Base-by-base conservation (phyloP, 345 rosid genomes). In the Eucalyptus caleyi region DNA sequence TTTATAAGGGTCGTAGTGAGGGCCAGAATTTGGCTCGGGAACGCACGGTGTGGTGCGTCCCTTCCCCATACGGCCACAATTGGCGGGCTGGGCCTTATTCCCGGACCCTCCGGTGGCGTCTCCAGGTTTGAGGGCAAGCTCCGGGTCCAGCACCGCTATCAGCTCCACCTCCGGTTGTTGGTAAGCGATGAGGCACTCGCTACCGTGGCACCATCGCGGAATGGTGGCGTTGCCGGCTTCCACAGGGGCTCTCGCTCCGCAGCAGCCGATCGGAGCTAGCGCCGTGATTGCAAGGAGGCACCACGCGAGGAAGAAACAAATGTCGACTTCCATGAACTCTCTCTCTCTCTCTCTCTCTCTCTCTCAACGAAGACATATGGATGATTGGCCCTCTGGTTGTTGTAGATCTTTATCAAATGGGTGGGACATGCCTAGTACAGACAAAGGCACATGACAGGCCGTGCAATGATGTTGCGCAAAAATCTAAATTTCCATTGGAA, bases 61-160 rank as follows among this genome's bases (percentile, higher is more conserved):
- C 26, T 5, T 6, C 82, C 82, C 82, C 2, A 0, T 3, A 21
- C 82, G 82, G 82, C 26, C 2, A 18, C 82, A 34, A 18, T 9
- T 9, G 82, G 44, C 26, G 44, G 30, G 1, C 62, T 56, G 12
- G 6, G 1, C 3, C 30, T 1, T 0, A 4, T 56, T 56, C 62
- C 13, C 30, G 1, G 62, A 56, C 1, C 62, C 30, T 23, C 30
- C 0, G 30, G 30, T 1, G 30, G 5, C 62, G 3, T 4, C 30
- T 24, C 62, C 27, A 1, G 82, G 8, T 9, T 5, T 69, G 82
- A 34, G 0, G 81, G 7, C 81, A 5, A 5, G 42, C 82, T 34
- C 82, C 82, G 2, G 82, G 82, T 69, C 82, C 7, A 69, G 82
- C 82, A 69, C 8, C 2, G 26, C 82, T 2, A 69, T 69, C 44